Conservation (phyloP, 2,329 filamentous ascomycete species). For the Ceratocystis variospora region DNA sequence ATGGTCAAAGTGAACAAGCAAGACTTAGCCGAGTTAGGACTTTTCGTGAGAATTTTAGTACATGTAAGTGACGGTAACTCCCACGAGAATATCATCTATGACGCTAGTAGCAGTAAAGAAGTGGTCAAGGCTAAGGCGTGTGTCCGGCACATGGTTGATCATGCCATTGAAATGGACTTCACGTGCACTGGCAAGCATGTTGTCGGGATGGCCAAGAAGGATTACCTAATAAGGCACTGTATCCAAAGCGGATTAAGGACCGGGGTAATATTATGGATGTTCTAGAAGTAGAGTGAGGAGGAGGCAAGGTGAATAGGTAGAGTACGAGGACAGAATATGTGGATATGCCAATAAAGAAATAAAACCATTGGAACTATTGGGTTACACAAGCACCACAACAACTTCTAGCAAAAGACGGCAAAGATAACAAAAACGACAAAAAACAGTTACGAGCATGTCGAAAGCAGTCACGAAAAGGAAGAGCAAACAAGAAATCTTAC, state of each 20-base stretch:
- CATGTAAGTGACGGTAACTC: conserved; percentile 94
- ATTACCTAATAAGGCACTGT: conserved; percentile 60
- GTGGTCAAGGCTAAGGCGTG: conserved; percentile 63
- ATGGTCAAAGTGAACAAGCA: conserved; percentile 75
- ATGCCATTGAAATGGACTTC: conserved; percentile 87
- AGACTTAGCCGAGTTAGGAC: conserved; percentile 70
- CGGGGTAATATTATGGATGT: conserved; percentile 82
- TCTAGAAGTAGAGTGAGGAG: conserved; percentile 25
- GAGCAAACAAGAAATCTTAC: background rate
- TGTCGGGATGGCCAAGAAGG: conserved; percentile 76
- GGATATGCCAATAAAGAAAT: background rate
- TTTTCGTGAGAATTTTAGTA: conserved; percentile 78
- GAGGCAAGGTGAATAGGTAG: background rate
- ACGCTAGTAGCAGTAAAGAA: conserved; percentile 54
- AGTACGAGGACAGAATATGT: background rate
- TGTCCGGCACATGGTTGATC: conserved; percentile 78
- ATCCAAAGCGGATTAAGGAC: conserved; percentile 81
- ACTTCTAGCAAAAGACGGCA: background rate
- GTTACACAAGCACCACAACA: background rate
- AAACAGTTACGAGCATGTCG: background rate
- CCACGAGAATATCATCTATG: conserved; percentile 83
- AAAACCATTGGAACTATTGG: background rate
- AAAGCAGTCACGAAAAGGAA: background rate
- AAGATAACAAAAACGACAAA: background rate
- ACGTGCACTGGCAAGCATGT: conserved; percentile 85